Percentiles rank a stretch among this genome's conserved stretches.
phyloP scores from a whole-genome alignment of 768 basidiomycete species.

The Scleroderma bovista region DNA sequence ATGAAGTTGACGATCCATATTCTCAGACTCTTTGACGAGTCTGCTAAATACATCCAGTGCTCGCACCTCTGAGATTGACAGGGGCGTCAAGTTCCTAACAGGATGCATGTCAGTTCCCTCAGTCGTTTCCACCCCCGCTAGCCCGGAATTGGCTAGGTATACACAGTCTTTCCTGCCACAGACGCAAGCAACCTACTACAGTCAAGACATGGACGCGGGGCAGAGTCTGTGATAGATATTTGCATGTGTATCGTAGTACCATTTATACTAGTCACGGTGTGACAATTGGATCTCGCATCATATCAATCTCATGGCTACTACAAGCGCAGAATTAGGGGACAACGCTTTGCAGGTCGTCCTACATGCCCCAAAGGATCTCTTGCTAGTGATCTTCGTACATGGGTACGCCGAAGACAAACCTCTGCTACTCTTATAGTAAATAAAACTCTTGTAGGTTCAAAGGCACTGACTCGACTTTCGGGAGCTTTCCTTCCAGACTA shows the following conservation, averaged over 20 bases:
- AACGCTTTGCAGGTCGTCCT: not conserved
- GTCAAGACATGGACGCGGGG: constrained; percentile 31
- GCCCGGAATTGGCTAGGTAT: constrained; percentile 15
- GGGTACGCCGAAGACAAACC: constrained; percentile 42
- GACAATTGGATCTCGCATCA: too few relatives aligned
- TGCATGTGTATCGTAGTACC: not conserved
- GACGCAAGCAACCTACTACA: constrained; percentile 52
- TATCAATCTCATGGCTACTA: not conserved
- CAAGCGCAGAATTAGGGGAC: not conserved
- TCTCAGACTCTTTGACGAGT: not conserved
- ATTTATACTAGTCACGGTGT: not conserved
- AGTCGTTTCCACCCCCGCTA: not conserved
- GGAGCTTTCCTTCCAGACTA: constrained; percentile 72
- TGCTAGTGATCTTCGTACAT: constrained; percentile 76
- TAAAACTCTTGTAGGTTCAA: constrained; percentile 38
- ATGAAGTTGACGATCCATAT: constrained; percentile 7
- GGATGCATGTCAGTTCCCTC: constrained; percentile 20
- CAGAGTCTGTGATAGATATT: constrained; percentile 20
- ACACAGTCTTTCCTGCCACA: constrained; percentile 35
- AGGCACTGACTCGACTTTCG: constrained; percentile 67
- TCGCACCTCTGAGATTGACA: constrained; percentile 6
- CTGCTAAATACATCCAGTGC: not conserved
- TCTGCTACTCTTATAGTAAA: not conserved
- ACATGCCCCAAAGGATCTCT: constrained; percentile 32
- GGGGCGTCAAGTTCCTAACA: constrained; percentile 10